These are phyloP conservation scores for Dactylellina cionopaga DNA, from an alignment of 2,329 filamentous ascomycete species.

Conservation along the genomic window DNA sequence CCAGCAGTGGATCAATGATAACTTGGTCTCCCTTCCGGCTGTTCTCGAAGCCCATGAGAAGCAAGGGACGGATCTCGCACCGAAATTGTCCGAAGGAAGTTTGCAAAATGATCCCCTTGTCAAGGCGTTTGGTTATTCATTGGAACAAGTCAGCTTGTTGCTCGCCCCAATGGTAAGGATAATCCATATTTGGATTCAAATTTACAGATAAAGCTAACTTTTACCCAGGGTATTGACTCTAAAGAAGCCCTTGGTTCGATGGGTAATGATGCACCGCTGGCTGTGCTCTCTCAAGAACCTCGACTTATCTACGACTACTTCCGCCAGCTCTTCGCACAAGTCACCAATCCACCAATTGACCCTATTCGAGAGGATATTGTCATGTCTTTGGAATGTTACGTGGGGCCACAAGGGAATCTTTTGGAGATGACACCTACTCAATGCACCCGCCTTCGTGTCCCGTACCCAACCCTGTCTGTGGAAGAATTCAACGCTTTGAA, in stretches of 20 bases:
- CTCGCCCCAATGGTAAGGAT: slow-evolving; percentile 79
- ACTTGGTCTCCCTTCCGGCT: slow-evolving; percentile 82
- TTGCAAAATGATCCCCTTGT: slow-evolving; percentile 87
- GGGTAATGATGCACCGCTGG: slow-evolving; percentile 94
- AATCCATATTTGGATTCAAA: slow-evolving; percentile 3
- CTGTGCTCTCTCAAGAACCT: slow-evolving; percentile 88
- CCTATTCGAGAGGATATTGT: slow-evolving; percentile 97
- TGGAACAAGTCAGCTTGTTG: slow-evolving; percentile 91
- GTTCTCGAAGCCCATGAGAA: slow-evolving; percentile 72
- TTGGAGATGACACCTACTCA: slow-evolving; percentile 92
- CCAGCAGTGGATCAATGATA: slow-evolving; percentile 83
- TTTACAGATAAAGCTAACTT: slow-evolving; percentile 17
- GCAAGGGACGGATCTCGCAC: slow-evolving; percentile 70
- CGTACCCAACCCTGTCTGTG: slow-evolving; percentile 87
- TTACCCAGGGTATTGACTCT: slow-evolving; percentile 77
- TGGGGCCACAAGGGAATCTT: slow-evolving; percentile 93
- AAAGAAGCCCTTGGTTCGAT: slow-evolving; percentile 97
- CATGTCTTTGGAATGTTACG: slow-evolving; percentile 96
- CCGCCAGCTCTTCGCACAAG: slow-evolving; percentile 95
- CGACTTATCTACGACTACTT: slow-evolving; percentile 95
- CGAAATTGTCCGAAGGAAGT: slow-evolving; percentile 73
- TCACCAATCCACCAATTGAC: slow-evolving; percentile 97
- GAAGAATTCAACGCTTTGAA: slow-evolving; percentile 89
- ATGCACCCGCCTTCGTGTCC: slow-evolving; percentile 83
- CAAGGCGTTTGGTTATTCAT: slow-evolving; percentile 89